Base-by-base conservation (phyloP, 2,329 filamentous ascomycete species). In the Erysiphe pisi region DNA sequence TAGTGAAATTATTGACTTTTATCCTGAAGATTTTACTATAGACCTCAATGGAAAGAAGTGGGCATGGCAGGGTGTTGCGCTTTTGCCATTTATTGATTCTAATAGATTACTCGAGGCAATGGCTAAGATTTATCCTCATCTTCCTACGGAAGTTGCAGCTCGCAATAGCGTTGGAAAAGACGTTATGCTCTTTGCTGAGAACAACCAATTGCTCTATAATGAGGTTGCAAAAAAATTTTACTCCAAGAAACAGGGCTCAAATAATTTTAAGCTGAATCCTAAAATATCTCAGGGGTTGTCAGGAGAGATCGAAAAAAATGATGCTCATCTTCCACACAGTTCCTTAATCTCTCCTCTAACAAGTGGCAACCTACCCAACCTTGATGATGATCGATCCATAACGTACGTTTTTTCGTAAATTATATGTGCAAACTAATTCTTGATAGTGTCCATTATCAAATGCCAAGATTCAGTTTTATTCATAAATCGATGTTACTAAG, bases 41-140 rank as follows among this genome's bases (percentile, higher is more conserved):
- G 95, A 99, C 83, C 84, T 98, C 63, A 99, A 99, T 80, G 95
- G 95, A 77, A 98, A 98, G 85, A 99, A 98, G 82, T 96, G 97
- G 84, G 93, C 93, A 0, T 99, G 96, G 95, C 94, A 98, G 83
- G 95, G 95, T 79, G 91, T 99, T 76, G 93, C 93, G 2, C 85
- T 99, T 28, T 86, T 99, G 49, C 95, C 95, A 0, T 99, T 98
- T 83, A 99, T 99, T 80, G 94, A 99, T 80, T 95, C 97, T 86
- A 89, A 90, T 76, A 89, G 94, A 76, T 85, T 99, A 25, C 85
- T 99, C 12, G 86, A 87, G 25, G 94, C 94, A 12, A 94, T 98
- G 85, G 87, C 89, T 73, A 90, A 89, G 79, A 93, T 91, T 80
- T 97, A 97, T 81, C 91, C 91, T 9, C 84, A 92, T 20, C 85